These are phyloP conservation scores for Cercospora sojina DNA, from an alignment of 2,329 filamentous ascomycete genomes.

Conservation along the genomic window DNA sequence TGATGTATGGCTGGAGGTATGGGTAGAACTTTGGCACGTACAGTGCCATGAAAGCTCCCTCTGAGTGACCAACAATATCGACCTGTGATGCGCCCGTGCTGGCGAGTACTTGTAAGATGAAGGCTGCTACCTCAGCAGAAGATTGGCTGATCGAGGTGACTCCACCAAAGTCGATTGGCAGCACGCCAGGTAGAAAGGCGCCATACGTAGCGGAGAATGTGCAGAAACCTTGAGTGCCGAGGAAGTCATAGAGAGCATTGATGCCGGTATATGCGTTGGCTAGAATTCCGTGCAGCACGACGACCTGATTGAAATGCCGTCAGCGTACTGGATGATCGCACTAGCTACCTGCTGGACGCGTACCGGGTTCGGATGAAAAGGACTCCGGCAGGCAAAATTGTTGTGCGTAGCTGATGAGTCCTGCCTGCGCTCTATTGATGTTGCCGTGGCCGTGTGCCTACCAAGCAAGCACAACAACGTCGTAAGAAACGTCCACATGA, in stretches of 20 bases:
- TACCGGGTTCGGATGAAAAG: conserved; percentile 14
- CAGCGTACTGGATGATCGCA: neutral
- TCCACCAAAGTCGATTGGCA: conserved; percentile 7
- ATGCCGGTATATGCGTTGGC: conserved; percentile 6
- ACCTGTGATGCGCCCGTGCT: conserved; percentile 10
- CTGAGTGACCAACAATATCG: conserved; percentile 15
- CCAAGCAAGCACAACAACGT: neutral
- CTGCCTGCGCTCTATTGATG: neutral
- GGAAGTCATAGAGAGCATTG: conserved; percentile 4
- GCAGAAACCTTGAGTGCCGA: conserved; percentile 9
- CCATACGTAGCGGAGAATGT: conserved; percentile 16
- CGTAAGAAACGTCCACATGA: neutral
- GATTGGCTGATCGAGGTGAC: conserved; percentile 3
- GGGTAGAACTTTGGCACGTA: conserved; percentile 19
- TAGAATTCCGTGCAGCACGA: conserved; percentile 5
- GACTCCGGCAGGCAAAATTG: conserved; percentile 16
- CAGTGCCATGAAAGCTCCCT: conserved; percentile 12
- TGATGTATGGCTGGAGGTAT: neutral
- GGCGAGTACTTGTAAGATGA: conserved; percentile 11
- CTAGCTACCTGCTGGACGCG: neutral
- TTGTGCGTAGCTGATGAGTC: conserved; percentile 12
- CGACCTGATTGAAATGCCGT: neutral
- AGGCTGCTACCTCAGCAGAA: conserved; percentile 8
- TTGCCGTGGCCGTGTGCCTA: neutral
- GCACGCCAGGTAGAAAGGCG: neutral